Conservation (phyloP, 352 stramenopile genomes). For the Pythium pectinolyticum region DNA sequence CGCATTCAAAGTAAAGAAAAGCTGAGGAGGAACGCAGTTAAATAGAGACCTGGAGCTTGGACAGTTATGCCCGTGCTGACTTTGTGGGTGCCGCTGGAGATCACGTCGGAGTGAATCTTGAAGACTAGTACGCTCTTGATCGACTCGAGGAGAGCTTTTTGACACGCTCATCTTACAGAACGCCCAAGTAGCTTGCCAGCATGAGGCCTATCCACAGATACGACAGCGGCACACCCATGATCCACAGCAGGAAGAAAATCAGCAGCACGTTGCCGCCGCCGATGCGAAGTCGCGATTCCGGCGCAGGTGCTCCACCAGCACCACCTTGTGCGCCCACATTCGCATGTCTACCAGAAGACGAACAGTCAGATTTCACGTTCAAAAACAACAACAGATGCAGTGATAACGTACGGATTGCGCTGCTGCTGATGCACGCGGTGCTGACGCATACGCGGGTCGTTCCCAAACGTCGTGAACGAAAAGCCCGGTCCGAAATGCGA, state of each 20-base stretch:
- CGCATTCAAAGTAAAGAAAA: too few relatives aligned
- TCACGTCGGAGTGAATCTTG: too few relatives aligned
- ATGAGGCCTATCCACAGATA: slow-evolving; percentile 83
- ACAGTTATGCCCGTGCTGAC: too few relatives aligned
- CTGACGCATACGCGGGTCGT: slow-evolving; percentile 53
- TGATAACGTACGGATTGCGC: slow-evolving; percentile 42
- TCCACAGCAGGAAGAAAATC: slow-evolving; percentile 75
- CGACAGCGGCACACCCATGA: slow-evolving; percentile 77
- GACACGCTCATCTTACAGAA: too few relatives aligned
- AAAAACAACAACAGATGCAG: too few relatives aligned
- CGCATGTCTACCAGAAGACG: too few relatives aligned
- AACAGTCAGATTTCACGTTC: too few relatives aligned
- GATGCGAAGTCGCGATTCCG: slow-evolving; percentile 57
- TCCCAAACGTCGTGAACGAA: slow-evolving; percentile 72
- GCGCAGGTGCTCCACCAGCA: slow-evolving; percentile 34
- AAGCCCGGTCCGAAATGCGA: slow-evolving; percentile 81
- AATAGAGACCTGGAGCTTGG: too few relatives aligned
- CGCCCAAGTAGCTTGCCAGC: slow-evolving; percentile 71
- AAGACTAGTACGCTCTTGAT: too few relatives aligned
- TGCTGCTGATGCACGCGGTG: slow-evolving; percentile 52
- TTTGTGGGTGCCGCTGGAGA: too few relatives aligned
- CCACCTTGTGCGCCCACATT: slow-evolving; percentile 31
- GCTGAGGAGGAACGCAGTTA: too few relatives aligned
- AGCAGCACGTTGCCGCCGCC: slow-evolving; percentile 72
- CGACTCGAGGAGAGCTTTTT: too few relatives aligned